Base-by-base conservation (phyloP, 352 stramenopile genomes). In the Pythium brassicae region DNA sequence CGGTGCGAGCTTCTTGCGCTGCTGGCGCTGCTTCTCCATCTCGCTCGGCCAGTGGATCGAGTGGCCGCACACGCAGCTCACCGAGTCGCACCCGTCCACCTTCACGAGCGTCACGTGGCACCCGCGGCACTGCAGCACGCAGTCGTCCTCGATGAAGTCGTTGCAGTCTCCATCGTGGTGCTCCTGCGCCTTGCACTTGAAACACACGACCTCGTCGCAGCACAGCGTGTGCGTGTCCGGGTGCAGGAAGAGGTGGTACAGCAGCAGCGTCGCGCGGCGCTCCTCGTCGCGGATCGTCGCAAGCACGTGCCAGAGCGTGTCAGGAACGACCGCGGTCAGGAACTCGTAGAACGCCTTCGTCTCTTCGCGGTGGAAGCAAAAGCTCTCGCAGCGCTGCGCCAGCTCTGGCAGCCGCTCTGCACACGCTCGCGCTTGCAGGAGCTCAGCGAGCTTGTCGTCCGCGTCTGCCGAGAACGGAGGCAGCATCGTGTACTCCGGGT, bases 91-190 rank as follows among this genome's bases (percentile, higher is more conserved):
- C 5, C 77, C 77, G 40, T 87, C 77, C 27, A 87, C 72, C 56
- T 83, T 87, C 5, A 87, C 74, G 9, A 87, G 62, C 15, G 72
- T 85, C 26, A 85, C 77, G 22, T 64, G 70, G 51, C 77, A 87
- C 5, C 72, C 68, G 3, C 65, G 68, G 39, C 77, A 87, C 55
- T 85, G 67, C 15, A 85, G 59, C 50, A 87, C 63, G 34, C 58
- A 72, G 26, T 82, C 59, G 39, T 78, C 72, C 48, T 85, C 70
- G 27, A 75, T 43, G 43, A 87, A 87, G 61, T 87, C 77, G 25
- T 58, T 42, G 46, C 77, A 87, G n/a, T 71, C 26, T 29, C 72
- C 74, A 23, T 68, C 57, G 51, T 85, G 72, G 52, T 85, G 74
- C 42, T 62, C 50, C 4, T 55, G 66, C 0, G 65, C 58, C 55